Conservation (phyloP, 257 asterid genomes). For the Solanum bulbocastanum region DNA sequence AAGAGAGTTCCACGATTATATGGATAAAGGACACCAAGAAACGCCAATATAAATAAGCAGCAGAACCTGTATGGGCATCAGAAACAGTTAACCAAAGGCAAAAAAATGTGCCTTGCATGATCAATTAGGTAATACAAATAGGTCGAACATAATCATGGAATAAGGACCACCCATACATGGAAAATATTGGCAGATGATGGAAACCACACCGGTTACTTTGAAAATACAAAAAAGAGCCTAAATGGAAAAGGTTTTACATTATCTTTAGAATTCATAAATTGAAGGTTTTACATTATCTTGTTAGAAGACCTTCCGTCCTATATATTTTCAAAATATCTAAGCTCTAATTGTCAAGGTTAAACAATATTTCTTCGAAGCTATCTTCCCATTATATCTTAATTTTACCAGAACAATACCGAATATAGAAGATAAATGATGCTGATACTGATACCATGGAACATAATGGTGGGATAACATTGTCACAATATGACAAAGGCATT, state of each 20-base stretch:
- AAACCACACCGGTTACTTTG: background rate
- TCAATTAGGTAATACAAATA: background rate
- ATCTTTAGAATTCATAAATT: background rate
- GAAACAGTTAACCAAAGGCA: background rate
- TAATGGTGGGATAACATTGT: background rate
- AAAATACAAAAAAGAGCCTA: background rate
- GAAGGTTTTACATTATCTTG: background rate
- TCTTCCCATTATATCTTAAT: background rate
- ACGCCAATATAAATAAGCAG: slow-evolving; percentile 46
- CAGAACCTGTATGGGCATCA: slow-evolving; percentile 38
- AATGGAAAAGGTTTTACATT: background rate
- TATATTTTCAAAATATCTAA: background rate
- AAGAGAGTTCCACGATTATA: slow-evolving; percentile 63
- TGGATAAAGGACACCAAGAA: slow-evolving; percentile 57
- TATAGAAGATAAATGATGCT: background rate
- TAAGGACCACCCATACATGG: background rate
- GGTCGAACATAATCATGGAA: background rate
- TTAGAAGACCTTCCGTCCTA: background rate
- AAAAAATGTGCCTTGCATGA: background rate
- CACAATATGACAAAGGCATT: background rate
- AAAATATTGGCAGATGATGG: background rate
- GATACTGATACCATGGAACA: background rate
- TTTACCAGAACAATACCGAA: background rate
- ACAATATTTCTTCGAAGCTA: background rate
- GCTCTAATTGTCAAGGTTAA: background rate